Evolutionary conservation across 495 filamentous ascomycete species (phyloP).

Genomic region (Oidiodendron maius): DNA sequence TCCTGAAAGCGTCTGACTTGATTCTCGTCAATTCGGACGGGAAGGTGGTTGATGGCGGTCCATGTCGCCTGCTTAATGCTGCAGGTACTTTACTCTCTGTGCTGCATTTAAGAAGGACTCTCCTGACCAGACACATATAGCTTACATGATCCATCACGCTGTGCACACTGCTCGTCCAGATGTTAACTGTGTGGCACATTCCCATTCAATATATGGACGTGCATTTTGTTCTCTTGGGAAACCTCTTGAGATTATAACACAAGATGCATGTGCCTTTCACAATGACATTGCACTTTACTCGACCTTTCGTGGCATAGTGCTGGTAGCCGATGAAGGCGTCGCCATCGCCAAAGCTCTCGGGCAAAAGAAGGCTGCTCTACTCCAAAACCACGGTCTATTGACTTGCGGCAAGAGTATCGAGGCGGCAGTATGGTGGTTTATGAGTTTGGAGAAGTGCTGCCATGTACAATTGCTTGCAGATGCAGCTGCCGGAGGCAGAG

Average conservation of each 20-base stretch:
- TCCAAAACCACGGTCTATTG: constrained; percentile 60
- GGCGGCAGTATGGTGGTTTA: constrained; percentile 66
- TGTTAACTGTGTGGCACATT: constrained; percentile 66
- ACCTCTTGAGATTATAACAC: constrained; percentile 65
- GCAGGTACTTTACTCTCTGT: constrained; percentile 29
- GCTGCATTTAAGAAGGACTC: constrained; percentile 1
- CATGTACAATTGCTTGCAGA: constrained; percentile 72
- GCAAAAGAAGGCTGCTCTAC: constrained; percentile 59
- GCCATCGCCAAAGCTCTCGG: constrained; percentile 62
- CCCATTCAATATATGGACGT: constrained; percentile 65
- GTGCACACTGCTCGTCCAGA: constrained; percentile 68
- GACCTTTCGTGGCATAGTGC: constrained; percentile 67
- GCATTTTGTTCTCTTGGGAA: constrained; percentile 62
- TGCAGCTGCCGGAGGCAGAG: constrained; percentile 62
- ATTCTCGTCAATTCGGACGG: constrained; percentile 64
- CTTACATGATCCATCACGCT: constrained; percentile 62
- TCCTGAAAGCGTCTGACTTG: constrained; percentile 65
- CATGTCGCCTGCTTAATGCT: constrained; percentile 55
- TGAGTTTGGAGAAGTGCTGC: constrained; percentile 69
- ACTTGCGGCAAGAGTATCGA: constrained; percentile 52
- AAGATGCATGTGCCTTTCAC: constrained; percentile 66
- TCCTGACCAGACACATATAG: constrained; percentile 6
- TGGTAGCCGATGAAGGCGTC: constrained; percentile 62
- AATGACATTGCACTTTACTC: constrained; percentile 32
- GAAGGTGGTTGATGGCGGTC: constrained; percentile 62